Evolutionary conservation across 371 early-diverging fungal species (phyloP), one percentile per base, ranked within the genome.

Genomic region (Mortierella sp.): DNA sequence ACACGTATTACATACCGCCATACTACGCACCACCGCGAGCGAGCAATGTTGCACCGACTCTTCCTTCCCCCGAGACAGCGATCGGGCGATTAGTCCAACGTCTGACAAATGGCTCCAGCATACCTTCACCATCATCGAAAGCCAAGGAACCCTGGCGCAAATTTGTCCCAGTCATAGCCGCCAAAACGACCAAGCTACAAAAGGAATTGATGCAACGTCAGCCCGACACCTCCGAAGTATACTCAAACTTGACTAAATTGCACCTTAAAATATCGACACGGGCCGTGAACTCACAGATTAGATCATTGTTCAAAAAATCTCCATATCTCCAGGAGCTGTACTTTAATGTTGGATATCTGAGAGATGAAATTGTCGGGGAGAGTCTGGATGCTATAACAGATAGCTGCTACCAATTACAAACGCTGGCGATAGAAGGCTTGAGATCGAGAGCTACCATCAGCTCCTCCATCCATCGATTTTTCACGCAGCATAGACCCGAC

Each of bases 111-210:
- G 47, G 22, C 49, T 23, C 17, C 42, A 43, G 29, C 29, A 40
- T 4, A 8, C 37, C 40, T 12, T 12, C 51, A n/a, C 17, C 28
- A 32, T 51, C 15, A 40, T 13, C 42, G n/a, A 8, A 35, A 29
- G 29, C 29, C 3, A 45, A 26, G 58, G 75, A 75, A 23, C 69
- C 75, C 19, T 70, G 76, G 76, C 60, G 76, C 0, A 66, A 67
- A 32, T 64, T 70, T 28, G 19, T 64, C 22, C 31, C 3, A 22
- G 49, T 60, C 12, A 35, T 26, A 19, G 35, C 26, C 4, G 13
- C 32, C 43, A 0, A 10, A 17, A 31, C 47, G 2, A 5, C 17
- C 22, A 54, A 32, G 19, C 23, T 42, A 32, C 68, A 47, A 1
- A 34, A 58, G 26, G 3, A 15, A 19, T 28, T 40, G 49, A 23